phyloP scores from a whole-genome alignment of 1,284 basidiomycete genomes.

The Boletus semigastroideus region DNA sequence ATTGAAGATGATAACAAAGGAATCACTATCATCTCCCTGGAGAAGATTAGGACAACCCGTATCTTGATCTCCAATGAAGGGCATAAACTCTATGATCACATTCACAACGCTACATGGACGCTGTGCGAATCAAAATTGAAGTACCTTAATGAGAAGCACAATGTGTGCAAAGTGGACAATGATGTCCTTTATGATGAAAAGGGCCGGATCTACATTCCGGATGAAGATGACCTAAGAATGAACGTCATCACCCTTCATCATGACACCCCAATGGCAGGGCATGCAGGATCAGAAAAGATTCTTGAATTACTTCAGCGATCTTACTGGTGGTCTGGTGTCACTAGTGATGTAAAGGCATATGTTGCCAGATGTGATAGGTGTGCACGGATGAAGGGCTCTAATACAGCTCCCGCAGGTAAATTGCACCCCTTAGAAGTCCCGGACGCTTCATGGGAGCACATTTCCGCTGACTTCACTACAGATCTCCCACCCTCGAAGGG shows the following conservation, averaged over 20 bases:
- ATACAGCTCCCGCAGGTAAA: background rate
- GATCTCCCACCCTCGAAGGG: background rate
- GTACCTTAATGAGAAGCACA: too few species aligned
- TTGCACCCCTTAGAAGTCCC: background rate
- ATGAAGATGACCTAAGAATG: background rate
- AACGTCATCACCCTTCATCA: background rate
- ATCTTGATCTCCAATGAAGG: background rate
- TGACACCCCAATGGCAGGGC: background rate
- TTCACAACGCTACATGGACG: too few species aligned
- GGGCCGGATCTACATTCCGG: background rate
- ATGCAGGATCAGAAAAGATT: too few species aligned
- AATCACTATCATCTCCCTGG: background rate
- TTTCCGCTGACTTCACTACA: background rate
- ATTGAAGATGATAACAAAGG: too few species aligned
- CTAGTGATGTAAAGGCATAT: too few species aligned
- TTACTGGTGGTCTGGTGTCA: too few species aligned
- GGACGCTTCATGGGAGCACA: background rate
- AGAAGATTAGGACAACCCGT: background rate
- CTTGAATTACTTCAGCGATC: too few species aligned
- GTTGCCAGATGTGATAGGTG: too few species aligned
- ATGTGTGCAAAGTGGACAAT: background rate
- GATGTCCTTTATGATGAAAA: background rate
- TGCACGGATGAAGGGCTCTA: background rate
- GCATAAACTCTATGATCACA: accelerated
- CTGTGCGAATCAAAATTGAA: too few species aligned